phyloP scores from a whole-genome alignment of 257 asterid genomes.

The Ilex aquifolium region DNA sequence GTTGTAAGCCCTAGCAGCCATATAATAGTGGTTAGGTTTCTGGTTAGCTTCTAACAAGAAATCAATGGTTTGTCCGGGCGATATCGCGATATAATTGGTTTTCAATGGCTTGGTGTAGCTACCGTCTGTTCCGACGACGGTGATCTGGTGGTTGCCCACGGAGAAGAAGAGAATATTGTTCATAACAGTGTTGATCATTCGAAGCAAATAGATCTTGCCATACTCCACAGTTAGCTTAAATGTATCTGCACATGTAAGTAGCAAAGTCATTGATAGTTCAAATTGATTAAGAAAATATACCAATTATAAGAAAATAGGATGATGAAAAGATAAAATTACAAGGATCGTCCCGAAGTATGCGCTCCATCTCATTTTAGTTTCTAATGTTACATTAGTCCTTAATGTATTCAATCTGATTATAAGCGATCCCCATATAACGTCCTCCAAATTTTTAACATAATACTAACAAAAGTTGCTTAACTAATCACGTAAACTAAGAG shows the following conservation, averaged over 20 bases:
- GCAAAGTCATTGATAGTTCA: background rate
- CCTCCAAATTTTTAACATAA: background rate
- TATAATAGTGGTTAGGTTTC: slow-evolving; percentile 30
- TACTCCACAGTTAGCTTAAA: slow-evolving; percentile 27
- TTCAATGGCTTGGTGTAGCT: slow-evolving; percentile 50
- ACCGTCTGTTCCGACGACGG: slow-evolving; percentile 55
- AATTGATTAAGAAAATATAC: background rate
- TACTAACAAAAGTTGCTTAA: no score
- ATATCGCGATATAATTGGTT: slow-evolving; percentile 27
- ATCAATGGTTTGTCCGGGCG: slow-evolving; percentile 57
- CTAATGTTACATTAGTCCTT: no score
- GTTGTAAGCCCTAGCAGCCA: slow-evolving; percentile 45
- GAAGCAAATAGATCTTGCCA: slow-evolving; percentile 42
- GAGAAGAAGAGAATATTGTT: slow-evolving; percentile 49
- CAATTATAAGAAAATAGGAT: background rate
- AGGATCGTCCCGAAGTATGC: background rate
- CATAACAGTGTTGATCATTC: slow-evolving; percentile 47
- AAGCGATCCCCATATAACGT: no score
- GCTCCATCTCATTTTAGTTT: background rate
- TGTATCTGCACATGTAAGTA: slow-evolving; percentile 17
- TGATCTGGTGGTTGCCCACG: slow-evolving; percentile 43
- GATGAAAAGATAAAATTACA: background rate
- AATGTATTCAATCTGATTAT: no score
- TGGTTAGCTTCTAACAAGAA: slow-evolving; percentile 39
- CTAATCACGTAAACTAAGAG: no score